Base-by-base conservation (phyloP, 495 filamentous ascomycete species). In the Xylaria sp. region DNA sequence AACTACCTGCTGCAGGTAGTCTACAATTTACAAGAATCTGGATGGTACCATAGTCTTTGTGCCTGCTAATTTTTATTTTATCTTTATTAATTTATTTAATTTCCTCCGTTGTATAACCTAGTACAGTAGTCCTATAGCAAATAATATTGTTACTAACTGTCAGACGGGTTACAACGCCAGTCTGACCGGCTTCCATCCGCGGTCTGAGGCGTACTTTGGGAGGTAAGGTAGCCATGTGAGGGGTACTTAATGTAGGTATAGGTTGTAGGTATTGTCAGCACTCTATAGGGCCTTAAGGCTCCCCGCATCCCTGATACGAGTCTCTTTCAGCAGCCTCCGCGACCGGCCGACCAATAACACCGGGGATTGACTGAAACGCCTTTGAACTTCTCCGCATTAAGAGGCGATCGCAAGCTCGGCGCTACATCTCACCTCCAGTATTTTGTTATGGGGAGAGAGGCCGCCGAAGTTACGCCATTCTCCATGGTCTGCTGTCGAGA, bases 131-230 rank as follows among this genome's bases (percentile, higher is more conserved):
- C 3, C 33, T 59, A 4, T 21, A 37, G n/a, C 17, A n/a, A 12
- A 33, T 37, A n/a, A 59, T 33, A 0, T 12, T 59, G 31, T 37
- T 59, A 59, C 57, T 5, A 48, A 5, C 59, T 48, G 68, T 61
- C 31, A 70, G 46, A 70, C 58, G 68, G 68, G 52, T 52, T 70
- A 40, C 46, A 33, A 63, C 68, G 68, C 57, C 44, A 53, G 59
- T 62, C 57, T 55, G 46, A 61, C 68, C 68, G 68, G 68, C 19
- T 29, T n/a, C 15, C 37, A 70, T 63, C 68, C 68, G 68, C 68
- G 68, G 68, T 41, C 58, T 55, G 8, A 44, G 31, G 41, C n/a
- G 41, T n/a, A 58, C n/a, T 33, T 59, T 48, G 65, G 37, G 52
- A 58, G 37, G 50, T 29, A 31, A 5, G 48, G 26, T 29, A 55